Percentiles rank a stretch among this genome's conserved stretches.
Evolutionary conservation across 140 eudicot genomes (phyloP).

Genomic region (Erigeron philadelphicus): DNA sequence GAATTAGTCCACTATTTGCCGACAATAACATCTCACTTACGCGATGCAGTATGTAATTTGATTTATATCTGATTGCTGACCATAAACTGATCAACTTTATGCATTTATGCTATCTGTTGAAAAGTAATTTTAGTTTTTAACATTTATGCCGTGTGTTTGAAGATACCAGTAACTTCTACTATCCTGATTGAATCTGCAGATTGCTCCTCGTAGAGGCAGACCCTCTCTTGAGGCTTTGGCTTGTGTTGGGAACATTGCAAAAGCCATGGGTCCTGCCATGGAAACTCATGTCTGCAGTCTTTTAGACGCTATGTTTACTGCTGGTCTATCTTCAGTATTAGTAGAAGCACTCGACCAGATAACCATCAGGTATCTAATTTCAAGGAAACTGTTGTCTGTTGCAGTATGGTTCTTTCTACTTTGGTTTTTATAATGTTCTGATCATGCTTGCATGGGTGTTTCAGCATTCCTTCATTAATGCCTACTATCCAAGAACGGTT

Average conservation of each 20-base stretch:
- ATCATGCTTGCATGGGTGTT: constrained; percentile 13
- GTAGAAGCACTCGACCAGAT: constrained; percentile 85
- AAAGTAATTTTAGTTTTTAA: neutral
- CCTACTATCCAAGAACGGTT: constrained; percentile 79
- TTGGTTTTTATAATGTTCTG: constrained; percentile 16
- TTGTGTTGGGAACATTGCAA: constrained; percentile 89
- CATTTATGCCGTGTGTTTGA: too few relatives aligned
- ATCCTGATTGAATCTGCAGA: constrained; percentile 39
- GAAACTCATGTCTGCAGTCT: constrained; percentile 78
- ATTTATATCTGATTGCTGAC: constrained; percentile 15
- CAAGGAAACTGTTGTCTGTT: neutral
- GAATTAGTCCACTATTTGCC: constrained; percentile 93
- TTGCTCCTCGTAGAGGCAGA: constrained; percentile 97
- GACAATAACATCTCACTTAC: constrained; percentile 91
- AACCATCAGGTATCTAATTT: constrained; percentile 50
- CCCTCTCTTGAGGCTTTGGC: constrained; percentile 95
- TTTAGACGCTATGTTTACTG: constrained; percentile 86
- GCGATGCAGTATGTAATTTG: constrained; percentile 75
- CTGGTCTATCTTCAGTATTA: constrained; percentile 70
- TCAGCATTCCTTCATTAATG: constrained; percentile 87
- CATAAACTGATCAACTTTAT: constrained; percentile 7
- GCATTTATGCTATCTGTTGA: constrained; percentile 14
- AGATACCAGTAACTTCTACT: too few relatives aligned
- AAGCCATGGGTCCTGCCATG: constrained; percentile 91
- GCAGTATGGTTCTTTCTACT: constrained; percentile 13